Evolutionary conservation across 1,284 basidiomycete genomes (phyloP), one percentile per base, ranked within the genome.

Genomic region (Ganoderma meredithae): DNA sequence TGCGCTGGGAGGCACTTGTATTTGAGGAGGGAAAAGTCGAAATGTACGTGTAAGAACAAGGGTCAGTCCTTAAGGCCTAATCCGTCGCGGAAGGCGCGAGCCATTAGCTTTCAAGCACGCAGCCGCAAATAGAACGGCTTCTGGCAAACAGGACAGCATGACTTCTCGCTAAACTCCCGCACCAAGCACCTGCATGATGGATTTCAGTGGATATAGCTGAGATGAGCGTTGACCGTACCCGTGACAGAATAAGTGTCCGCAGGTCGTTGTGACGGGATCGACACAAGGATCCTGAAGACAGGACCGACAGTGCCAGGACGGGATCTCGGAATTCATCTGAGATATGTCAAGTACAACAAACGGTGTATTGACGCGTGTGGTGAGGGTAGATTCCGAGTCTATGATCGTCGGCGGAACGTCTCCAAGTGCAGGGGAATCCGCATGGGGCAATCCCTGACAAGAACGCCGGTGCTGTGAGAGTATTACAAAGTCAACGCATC

Each of bases 241-340:
- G 1, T 66, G 56, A 31, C 64, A 65, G 52, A 69, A 69, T 9
- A 69, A 36, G n/a, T 69, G 68, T 27, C 68, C 68, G 44, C 68
- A 69, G 12, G 36, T 40, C 0, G 68, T 56, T 8, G 58, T 25
- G 31, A 66, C 62, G 2, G 68, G 68, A 1, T 69, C 64, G 22
- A 9, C 31, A 25, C 64, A 63, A 4, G 56, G 64, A 43, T 65
- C 22, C 15, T 33, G 31, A 22, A 65, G 62, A 49, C 68, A 69
- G 36, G 39, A 41, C 6, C 55, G 40, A 39, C 67, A 69, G 15
- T 44, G 67, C 63, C 60, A 65, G 39, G 60, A 65, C 31, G 56
- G 36, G 2, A 10, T 40, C 31, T n/a, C 31, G 8, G 52, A 12
- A 53, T 53, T 27, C 52, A 1, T 4, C 31, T 7, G 31, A 31